phyloP scores from a whole-genome alignment of 768 basidiomycete genomes.

The Lactarius deliciosus region DNA sequence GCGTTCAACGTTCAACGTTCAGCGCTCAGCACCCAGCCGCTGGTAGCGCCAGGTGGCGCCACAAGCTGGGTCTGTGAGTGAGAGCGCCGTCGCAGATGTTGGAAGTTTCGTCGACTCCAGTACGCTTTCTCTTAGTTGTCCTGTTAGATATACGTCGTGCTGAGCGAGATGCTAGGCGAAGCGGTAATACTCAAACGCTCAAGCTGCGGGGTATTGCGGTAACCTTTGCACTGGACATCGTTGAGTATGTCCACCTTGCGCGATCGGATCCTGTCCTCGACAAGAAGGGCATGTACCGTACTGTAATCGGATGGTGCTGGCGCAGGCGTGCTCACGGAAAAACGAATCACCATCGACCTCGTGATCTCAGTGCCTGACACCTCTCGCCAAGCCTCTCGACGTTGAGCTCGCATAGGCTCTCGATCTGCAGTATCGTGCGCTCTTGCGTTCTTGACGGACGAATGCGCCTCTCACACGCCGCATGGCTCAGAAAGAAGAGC shows the following conservation, averaged over 20 bases:
- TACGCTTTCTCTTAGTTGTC: slow-evolving; percentile 34
- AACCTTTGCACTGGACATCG: slow-evolving; percentile 94
- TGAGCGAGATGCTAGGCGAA: slow-evolving; percentile 59
- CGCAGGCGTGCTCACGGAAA: slow-evolving; percentile 65
- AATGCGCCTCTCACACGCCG: background rate
- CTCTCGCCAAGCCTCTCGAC: slow-evolving; percentile 64
- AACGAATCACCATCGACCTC: slow-evolving; percentile 79
- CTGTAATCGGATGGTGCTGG: slow-evolving; percentile 93
- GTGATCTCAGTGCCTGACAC: slow-evolving; percentile 99
- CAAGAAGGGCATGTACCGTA: slow-evolving; percentile 95
- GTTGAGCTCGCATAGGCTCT: slow-evolving; percentile 91
- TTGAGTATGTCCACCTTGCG: slow-evolving; percentile 98
- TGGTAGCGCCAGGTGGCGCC: slow-evolving; percentile 57
- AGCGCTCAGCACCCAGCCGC: slow-evolving; percentile 41
- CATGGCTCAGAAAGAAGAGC: slow-evolving; percentile 70
- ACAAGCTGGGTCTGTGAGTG: slow-evolving; percentile 89
- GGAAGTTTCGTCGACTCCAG: slow-evolving; percentile 88
- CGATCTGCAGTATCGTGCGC: slow-evolving; percentile 46
- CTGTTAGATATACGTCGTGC: background rate
- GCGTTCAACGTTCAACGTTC: no score
- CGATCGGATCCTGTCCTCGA: slow-evolving; percentile 97
- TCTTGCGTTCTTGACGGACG: background rate
- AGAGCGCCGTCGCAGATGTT: slow-evolving; percentile 95
- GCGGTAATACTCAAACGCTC: slow-evolving; percentile 83
- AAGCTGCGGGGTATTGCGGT: slow-evolving; percentile 69